Base-by-base conservation (phyloP, 2,329 filamentous ascomycete genomes). In the Penicillium sp. region DNA sequence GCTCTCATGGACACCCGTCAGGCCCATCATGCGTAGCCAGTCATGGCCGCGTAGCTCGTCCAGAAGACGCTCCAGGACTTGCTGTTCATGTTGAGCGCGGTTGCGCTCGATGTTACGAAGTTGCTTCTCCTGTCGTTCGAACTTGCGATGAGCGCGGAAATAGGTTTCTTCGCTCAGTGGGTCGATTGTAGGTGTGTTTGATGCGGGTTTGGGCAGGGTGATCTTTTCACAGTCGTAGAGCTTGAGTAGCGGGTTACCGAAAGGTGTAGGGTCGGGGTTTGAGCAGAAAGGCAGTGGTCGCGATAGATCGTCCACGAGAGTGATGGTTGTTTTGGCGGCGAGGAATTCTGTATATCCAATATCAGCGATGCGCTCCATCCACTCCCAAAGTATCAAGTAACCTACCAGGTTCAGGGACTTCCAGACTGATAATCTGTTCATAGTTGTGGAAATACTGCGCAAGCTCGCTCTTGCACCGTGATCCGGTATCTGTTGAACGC, bases 391-490 rank as follows among this genome's bases (percentile, higher is more conserved):
- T 8, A 1, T 17, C n/a, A 41, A 15, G 7, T 29, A 21, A 59
- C 69, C 59, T 83, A 93, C 92, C 88, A 67, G 88, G 81, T 75
- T 93, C 88, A 67, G 89, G 89, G 40, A 87, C 85, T 62, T 91
- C 88, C 71, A 95, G 90, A 61, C 90, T 92, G 77, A 97, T 91
- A 65, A 97, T 85, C 72, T 96, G 91, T 75, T 97, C 93, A 75
- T 96, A 97, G 70, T 95, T 93, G 52, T 90, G 87, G 71, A 97
- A 97, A 77, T 96, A 97, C 48, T 86, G 84, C 38, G 92, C 88
- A 60, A 97, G 82, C 71, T 97, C 93, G 76, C 92, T 97, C 81
- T 95, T 96, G 77, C 92, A 88, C 66, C 91, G 84, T 51, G 88
- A 88, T 12, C 89, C 89, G 68, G 84, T 84, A 71, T 96, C 91